Evolutionary conservation across 2,329 filamentous ascomycete species (phyloP).

Genomic region (Talaromyces piceae): DNA sequence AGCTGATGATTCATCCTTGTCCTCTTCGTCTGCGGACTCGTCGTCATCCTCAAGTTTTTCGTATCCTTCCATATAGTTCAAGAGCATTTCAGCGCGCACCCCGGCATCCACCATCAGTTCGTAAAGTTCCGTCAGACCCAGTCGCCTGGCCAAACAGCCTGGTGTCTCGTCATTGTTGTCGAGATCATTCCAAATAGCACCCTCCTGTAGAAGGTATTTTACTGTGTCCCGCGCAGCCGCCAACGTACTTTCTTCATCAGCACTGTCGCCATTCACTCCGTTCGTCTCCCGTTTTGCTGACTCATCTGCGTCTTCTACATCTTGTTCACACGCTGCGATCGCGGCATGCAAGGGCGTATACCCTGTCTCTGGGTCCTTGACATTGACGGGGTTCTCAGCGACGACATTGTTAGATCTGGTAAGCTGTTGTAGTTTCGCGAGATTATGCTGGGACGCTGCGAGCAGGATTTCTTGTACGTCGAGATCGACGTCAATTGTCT

Average conservation of each 20-base stretch:
- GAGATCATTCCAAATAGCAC: conserved; percentile 96
- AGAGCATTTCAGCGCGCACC: conserved; percentile 78
- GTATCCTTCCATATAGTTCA: conserved; percentile 76
- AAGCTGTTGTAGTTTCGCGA: conserved; percentile 59
- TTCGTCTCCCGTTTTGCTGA: conserved; percentile 15
- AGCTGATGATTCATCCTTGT: conserved; percentile 14
- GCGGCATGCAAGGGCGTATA: conserved; percentile 85
- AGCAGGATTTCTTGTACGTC: conserved; percentile 55
- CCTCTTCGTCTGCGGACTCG: conserved; percentile 30
- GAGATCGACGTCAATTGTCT: conserved; percentile 26
- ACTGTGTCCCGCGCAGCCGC: conserved; percentile 61
- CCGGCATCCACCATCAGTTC: conserved; percentile 80
- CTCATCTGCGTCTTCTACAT: conserved; percentile 23
- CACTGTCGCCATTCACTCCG: conserved; percentile 8
- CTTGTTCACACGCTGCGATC: conserved; percentile 62
- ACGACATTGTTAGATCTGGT: conserved; percentile 47
- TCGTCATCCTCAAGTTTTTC: conserved; percentile 54
- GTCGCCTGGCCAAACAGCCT: conserved; percentile 67
- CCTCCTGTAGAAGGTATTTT: conserved; percentile 70
- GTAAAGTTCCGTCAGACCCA: conserved; percentile 67
- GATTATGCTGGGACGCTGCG: conserved; percentile 60
- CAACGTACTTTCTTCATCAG: conserved; percentile 28
- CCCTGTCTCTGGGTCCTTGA: conserved; percentile 76
- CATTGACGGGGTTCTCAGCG: conserved; percentile 53
- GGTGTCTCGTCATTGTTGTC: conserved; percentile 83